Evolutionary conservation across 495 filamentous ascomycete genomes (phyloP).

Genomic region (Neurospora terricola): DNA sequence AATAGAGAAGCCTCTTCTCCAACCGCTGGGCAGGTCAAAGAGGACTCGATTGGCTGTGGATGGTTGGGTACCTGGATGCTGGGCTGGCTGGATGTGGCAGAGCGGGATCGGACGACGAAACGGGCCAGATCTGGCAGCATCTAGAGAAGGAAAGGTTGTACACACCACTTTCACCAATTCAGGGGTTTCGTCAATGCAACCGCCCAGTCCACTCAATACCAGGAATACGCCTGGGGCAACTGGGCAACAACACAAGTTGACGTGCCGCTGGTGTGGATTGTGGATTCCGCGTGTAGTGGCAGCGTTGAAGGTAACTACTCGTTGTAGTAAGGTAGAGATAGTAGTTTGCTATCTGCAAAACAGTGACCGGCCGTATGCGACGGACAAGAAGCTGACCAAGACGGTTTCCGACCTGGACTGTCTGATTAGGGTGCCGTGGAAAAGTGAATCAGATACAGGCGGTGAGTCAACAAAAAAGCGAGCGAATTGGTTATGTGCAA

Average conservation of each 20-base stretch:
- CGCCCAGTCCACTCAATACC: background rate
- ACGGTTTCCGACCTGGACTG: background rate
- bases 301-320: background rate
- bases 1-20: slow-evolving; percentile 5
- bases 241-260: background rate
- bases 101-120: slow-evolving; percentile 5
- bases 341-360: background rate
- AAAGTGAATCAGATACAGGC: background rate
- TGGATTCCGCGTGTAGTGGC: background rate
- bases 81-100: slow-evolving; percentile 1
- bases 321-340: background rate
- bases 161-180: background rate
- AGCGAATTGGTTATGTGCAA: background rate
- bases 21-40: slow-evolving; percentile 3
- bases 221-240: background rate
- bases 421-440: background rate
- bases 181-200: slow-evolving; percentile 9
- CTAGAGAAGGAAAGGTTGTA: background rate
- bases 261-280: background rate
- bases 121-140: slow-evolving; percentile 4
- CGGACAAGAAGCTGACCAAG: background rate
- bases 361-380: background rate
- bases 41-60: background rate
- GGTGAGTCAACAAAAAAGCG: background rate
- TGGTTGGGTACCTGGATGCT: background rate